Evolutionary conservation across 2,329 filamentous ascomycete species (phyloP).

Genomic region (Cercospora zeae-maydis): DNA sequence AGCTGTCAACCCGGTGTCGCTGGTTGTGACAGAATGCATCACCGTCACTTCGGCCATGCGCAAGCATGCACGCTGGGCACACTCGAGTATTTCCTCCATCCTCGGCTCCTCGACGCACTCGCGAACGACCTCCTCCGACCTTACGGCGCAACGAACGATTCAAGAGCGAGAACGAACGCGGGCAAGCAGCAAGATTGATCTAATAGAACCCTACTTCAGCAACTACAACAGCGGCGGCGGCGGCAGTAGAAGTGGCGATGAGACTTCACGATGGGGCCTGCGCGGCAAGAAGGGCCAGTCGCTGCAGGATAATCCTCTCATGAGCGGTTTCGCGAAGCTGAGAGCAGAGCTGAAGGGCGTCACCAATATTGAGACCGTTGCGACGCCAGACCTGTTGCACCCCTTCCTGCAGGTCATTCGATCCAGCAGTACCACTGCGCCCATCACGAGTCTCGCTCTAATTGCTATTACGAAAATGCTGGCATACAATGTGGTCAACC

Average conservation of each 20-base stretch:
- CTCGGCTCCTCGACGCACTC: slow-evolving; percentile 53
- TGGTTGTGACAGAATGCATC: slow-evolving; percentile 98
- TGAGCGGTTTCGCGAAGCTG: slow-evolving; percentile 87
- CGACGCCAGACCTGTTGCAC: slow-evolving; percentile 82
- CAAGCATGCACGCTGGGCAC: slow-evolving; percentile 92
- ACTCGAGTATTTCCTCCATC: slow-evolving; percentile 94
- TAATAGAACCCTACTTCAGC: slow-evolving; percentile 24
- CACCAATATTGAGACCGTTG: slow-evolving; percentile 82
- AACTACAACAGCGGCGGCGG: slow-evolving; percentile 7
- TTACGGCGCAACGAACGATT: slow-evolving; percentile 16
- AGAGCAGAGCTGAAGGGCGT: slow-evolving; percentile 82
- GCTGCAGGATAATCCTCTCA: slow-evolving; percentile 94
- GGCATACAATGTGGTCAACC: slow-evolving; percentile 85
- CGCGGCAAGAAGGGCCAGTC: slow-evolving; percentile 94
- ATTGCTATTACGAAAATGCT: slow-evolving; percentile 96
- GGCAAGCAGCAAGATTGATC: slow-evolving; percentile 34
- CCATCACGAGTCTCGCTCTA: slow-evolving; percentile 90
- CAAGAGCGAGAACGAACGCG: slow-evolving; percentile 36
- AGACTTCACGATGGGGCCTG: slow-evolving; percentile 82
- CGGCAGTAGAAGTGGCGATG: slow-evolving; percentile 18
- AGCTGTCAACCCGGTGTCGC: slow-evolving; percentile 40
- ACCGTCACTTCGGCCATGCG: slow-evolving; percentile 97
- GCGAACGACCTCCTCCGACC: slow-evolving; percentile 17
- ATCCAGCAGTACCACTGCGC: slow-evolving; percentile 90
- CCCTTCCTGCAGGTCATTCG: slow-evolving; percentile 96